Percentiles rank a stretch among this genome's conserved stretches.
Evolutionary conservation across 2,329 filamentous ascomycete genomes (phyloP).

Genomic region (Anisogramma anomala): DNA sequence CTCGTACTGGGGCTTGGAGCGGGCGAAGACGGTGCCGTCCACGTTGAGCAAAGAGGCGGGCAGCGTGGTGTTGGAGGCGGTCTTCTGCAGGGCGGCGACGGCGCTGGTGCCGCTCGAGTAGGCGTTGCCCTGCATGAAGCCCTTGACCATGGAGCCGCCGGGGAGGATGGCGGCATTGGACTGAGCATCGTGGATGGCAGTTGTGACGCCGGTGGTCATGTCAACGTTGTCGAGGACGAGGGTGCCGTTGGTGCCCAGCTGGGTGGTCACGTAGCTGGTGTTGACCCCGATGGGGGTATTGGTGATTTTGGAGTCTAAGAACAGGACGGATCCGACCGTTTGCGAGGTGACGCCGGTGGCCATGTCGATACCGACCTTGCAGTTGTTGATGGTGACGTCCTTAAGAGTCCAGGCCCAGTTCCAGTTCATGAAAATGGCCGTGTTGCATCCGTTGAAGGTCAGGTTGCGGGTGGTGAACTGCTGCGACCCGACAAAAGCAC

Average conservation of each 20-base stretch:
- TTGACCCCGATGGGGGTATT: slow-evolving; percentile 67
- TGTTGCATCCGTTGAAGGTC: slow-evolving; percentile 71
- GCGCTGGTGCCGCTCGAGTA: slow-evolving; percentile 42
- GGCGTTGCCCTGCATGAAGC: slow-evolving; percentile 70
- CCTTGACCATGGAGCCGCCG: slow-evolving; percentile 56
- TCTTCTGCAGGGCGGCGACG: slow-evolving; percentile 47
- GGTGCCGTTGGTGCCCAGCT: slow-evolving; percentile 62
- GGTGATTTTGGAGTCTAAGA: slow-evolving; percentile 69
- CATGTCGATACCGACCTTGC: slow-evolving; percentile 69
- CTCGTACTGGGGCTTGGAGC: slow-evolving; percentile 83
- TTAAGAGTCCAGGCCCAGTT: slow-evolving; percentile 83
- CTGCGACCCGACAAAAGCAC: slow-evolving; percentile 73
- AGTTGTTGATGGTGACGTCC: slow-evolving; percentile 61
- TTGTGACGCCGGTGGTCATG: slow-evolving; percentile 54
- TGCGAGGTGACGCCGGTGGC: slow-evolving; percentile 50
- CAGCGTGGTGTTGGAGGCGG: slow-evolving; percentile 44
- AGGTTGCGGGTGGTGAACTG: slow-evolving; percentile 80
- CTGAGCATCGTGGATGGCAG: slow-evolving; percentile 50
- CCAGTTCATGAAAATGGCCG: slow-evolving; percentile 83
- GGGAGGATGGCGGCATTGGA: slow-evolving; percentile 50
- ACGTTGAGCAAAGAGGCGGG: slow-evolving; percentile 53
- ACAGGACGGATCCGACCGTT: slow-evolving; percentile 72
- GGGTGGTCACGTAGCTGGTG: slow-evolving; percentile 56
- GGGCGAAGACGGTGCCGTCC: slow-evolving; percentile 63
- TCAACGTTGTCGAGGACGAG: slow-evolving; percentile 85